A percentile compares a stretch with the other conserved stretches of the same genome.
phyloP scores from a whole-genome alignment of 495 filamentous ascomycete species.

The Neurospora hispaniola region DNA sequence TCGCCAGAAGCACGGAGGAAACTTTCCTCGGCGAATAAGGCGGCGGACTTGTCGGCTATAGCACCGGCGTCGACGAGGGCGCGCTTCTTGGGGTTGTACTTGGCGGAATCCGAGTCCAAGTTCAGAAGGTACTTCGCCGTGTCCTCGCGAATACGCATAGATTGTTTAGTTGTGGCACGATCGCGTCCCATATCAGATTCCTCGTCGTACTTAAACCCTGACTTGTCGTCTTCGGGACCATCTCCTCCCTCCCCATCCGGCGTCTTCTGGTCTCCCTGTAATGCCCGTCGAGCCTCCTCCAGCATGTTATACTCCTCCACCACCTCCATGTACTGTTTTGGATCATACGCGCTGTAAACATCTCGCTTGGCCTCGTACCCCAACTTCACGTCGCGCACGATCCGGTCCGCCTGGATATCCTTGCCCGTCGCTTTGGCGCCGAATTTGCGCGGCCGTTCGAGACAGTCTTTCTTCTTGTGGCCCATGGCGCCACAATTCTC shows the following conservation, averaged over 20 bases:
- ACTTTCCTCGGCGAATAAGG: slow-evolving; percentile 86
- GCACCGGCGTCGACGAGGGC: slow-evolving; percentile 87
- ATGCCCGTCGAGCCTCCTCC: slow-evolving; percentile 58
- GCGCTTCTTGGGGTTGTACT: slow-evolving; percentile 95
- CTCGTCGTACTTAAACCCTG: slow-evolving; percentile 66
- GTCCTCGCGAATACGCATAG: slow-evolving; percentile 81
- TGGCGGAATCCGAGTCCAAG: slow-evolving; percentile 88
- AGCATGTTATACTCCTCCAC: slow-evolving; percentile 81
- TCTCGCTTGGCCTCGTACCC: slow-evolving; percentile 99
- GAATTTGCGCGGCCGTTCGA: slow-evolving; percentile 77
- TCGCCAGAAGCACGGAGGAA: slow-evolving; percentile 87
- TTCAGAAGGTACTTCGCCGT: slow-evolving; percentile 97
- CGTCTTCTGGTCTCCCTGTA: not conserved
- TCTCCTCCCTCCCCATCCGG: slow-evolving; percentile 43
- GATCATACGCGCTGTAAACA: slow-evolving; percentile 93
- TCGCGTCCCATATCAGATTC: slow-evolving; percentile 94
- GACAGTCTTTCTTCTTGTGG: slow-evolving; percentile 89
- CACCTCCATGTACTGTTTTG: slow-evolving; percentile 72
- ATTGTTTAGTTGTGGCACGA: slow-evolving; percentile 81
- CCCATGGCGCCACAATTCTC: slow-evolving; percentile 97
- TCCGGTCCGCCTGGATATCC: slow-evolving; percentile 87
- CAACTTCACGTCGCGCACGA: slow-evolving; percentile 70
- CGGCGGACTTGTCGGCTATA: slow-evolving; percentile 70
- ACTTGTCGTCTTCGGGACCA: slow-evolving; percentile 28
- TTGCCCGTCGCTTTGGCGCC: slow-evolving; percentile 89